phyloP scores from a whole-genome alignment of 2,329 filamentous ascomycete species.

The Aspergillus eucalypticola region DNA sequence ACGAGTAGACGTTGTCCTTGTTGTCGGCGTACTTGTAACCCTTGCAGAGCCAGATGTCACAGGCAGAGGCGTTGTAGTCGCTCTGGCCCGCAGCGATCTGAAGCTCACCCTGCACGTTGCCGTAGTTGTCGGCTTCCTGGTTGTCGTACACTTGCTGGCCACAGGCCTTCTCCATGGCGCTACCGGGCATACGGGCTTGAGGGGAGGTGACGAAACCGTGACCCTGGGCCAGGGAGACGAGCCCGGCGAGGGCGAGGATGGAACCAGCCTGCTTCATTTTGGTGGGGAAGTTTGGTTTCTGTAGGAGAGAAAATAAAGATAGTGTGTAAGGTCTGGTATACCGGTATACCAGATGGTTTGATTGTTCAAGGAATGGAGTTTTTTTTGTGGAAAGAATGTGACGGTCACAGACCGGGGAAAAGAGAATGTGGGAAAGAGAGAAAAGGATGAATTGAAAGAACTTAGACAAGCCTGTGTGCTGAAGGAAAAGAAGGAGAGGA shows the following conservation, averaged over 20 bases:
- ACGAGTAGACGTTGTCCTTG: slow-evolving; percentile 54
- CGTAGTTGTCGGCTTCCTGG: slow-evolving; percentile 56
- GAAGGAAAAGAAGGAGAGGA: slow-evolving; percentile 9
- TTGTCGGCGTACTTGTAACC: slow-evolving; percentile 60
- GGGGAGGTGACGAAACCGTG: slow-evolving; percentile 57
- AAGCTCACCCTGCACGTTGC: slow-evolving; percentile 59
- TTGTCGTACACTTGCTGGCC: slow-evolving; percentile 57
- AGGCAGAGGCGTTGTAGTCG: slow-evolving; percentile 51
- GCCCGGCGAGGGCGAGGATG: slow-evolving; percentile 45
- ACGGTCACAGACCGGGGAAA: slow-evolving; percentile 26
- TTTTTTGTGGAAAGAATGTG: slow-evolving; percentile 17
- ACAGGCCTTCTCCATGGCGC: slow-evolving; percentile 54
- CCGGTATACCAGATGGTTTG: slow-evolving; percentile 23
- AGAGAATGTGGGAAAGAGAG: slow-evolving; percentile 22
- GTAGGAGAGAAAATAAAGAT: background rate
- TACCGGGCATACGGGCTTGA: slow-evolving; percentile 51
- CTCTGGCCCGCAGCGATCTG: slow-evolving; percentile 50
- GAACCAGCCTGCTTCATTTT: slow-evolving; percentile 48
- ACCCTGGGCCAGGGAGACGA: slow-evolving; percentile 51
- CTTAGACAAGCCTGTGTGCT: slow-evolving; percentile 21
- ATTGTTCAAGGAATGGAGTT: slow-evolving; percentile 5
- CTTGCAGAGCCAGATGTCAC: slow-evolving; percentile 60
- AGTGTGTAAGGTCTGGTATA: slow-evolving; percentile 23
- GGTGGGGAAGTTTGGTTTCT: slow-evolving; percentile 10
- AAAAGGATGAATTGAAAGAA: background rate